These are phyloP conservation scores for Rhizophora mangle DNA, from an alignment of 345 rosid species.

Conservation along the genomic window DNA sequence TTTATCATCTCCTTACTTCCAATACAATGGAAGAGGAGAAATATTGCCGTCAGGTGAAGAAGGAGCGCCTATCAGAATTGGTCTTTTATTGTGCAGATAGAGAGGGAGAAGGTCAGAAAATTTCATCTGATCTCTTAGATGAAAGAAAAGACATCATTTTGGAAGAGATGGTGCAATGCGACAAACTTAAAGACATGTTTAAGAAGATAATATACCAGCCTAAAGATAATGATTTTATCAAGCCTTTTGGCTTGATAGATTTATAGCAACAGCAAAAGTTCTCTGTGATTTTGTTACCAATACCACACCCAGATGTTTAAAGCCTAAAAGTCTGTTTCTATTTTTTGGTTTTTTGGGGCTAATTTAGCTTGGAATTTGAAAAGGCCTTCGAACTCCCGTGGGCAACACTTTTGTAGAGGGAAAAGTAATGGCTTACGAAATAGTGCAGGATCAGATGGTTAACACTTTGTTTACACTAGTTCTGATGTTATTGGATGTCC, in stretches of 20 bases:
- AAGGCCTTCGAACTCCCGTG: no score
- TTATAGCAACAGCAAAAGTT: background rate
- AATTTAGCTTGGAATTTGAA: no score
- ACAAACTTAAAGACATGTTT: slow-evolving; percentile 22
- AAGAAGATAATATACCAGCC: slow-evolving; percentile 34
- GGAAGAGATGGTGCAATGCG: slow-evolving; percentile 28
- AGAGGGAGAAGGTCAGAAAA: background rate
- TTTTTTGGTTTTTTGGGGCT: background rate
- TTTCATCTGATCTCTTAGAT: background rate
- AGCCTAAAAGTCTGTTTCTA: background rate
- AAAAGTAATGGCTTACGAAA: background rate
- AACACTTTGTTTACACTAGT: no score
- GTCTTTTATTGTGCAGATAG: slow-evolving; percentile 40
- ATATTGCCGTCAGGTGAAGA: slow-evolving; percentile 44
- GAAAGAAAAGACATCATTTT: slow-evolving; percentile 28
- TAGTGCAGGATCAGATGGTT: no score
- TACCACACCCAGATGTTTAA: background rate
- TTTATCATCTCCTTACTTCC: slow-evolving; percentile 58
- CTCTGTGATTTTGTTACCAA: background rate
- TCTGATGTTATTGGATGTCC: no score
- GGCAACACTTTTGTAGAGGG: background rate
- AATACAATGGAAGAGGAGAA: slow-evolving; percentile 55
- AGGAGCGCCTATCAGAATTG: slow-evolving; percentile 48
- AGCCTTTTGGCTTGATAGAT: slow-evolving; percentile 19
- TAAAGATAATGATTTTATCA: slow-evolving; percentile 20